These are phyloP conservation scores for Ambrosia trifida DNA, from an alignment of 129 eudicot genomes.

Conservation along the genomic window DNA sequence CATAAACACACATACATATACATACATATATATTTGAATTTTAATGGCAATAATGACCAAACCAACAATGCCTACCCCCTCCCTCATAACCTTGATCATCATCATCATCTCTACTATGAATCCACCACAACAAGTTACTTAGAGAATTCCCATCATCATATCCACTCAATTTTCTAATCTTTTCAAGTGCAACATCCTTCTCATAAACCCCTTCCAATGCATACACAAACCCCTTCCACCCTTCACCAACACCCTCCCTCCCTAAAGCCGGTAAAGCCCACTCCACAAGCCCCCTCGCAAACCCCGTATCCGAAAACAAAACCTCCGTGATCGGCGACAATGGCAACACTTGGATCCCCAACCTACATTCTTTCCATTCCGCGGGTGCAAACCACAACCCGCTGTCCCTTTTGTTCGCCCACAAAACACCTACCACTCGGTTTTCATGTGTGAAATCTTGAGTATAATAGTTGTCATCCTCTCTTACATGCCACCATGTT, in stretches of 20 bases:
- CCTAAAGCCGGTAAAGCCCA: constrained; percentile 71
- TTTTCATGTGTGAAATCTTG: constrained; percentile 60
- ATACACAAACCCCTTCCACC: constrained; percentile 91
- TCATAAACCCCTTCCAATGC: constrained; percentile 85
- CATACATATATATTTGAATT: not conserved
- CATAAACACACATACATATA: not conserved
- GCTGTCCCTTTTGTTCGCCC: constrained; percentile 87
- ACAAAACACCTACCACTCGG: constrained; percentile 75
- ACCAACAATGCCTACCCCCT: constrained; percentile 62
- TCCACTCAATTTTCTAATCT: constrained; percentile 55
- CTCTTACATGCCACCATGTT: constrained; percentile 91
- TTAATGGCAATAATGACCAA: constrained; percentile 60
- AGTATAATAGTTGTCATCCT: constrained; percentile 41
- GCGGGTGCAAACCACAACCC: constrained; percentile 93
- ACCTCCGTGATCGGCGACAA: constrained; percentile 68
- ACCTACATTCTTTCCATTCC: constrained; percentile 72
- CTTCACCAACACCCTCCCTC: constrained; percentile 87
- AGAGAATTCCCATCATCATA: constrained; percentile 85
- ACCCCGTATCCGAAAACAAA: constrained; percentile 62
- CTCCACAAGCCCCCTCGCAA: constrained; percentile 54
- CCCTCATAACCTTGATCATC: constrained; percentile 45
- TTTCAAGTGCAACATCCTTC: constrained; percentile 48
- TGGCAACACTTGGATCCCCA: constrained; percentile 83
- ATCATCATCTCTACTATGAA: constrained; percentile 53
- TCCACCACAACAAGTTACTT: constrained; percentile 89